Conservation (phyloP, 768 basidiomycete genomes). For the Boletus fagicola region DNA sequence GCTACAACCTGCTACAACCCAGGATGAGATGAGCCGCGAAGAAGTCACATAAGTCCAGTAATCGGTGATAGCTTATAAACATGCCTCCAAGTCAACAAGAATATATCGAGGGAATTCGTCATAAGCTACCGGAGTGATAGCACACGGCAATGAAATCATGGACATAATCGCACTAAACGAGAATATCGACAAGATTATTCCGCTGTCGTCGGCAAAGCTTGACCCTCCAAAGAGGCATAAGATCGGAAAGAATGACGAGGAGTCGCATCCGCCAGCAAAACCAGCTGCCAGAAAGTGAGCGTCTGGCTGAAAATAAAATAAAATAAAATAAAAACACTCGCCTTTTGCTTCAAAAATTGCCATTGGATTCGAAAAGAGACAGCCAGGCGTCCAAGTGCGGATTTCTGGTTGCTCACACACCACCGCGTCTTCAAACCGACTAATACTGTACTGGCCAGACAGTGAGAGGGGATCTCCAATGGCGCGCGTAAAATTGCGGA, state of each 20-base stretch:
- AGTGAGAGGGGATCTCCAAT: constrained; percentile 4
- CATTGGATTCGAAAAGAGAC: neutral
- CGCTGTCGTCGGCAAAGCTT: constrained; percentile 12
- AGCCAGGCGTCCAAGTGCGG: neutral
- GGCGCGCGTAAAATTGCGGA: neutral
- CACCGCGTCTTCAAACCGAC: neutral
- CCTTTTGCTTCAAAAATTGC: constrained; percentile 9
- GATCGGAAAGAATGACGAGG: constrained; percentile 11
- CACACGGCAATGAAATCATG: constrained; percentile 8
- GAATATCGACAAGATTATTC: constrained; percentile 9
- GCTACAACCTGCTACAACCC: constrained; percentile 13
- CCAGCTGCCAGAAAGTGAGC: neutral
- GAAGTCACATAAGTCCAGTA: neutral
- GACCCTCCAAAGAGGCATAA: constrained; percentile 16
- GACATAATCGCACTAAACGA: constrained; percentile 14
- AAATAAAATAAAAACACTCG: neutral
- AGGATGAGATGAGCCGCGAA: neutral
- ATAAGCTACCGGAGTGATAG: neutral
- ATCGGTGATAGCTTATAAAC: neutral
- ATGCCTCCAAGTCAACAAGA: neutral
- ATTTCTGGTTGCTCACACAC: neutral
- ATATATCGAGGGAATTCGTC: neutral
- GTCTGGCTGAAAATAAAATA: too few species aligned
- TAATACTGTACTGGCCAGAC: neutral
- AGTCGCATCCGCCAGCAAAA: constrained; percentile 1